Percentiles rank a stretch among this genome's conserved stretches.
Conservation (phyloP, 768 basidiomycete species). For the Lentinula sp. region DNA sequence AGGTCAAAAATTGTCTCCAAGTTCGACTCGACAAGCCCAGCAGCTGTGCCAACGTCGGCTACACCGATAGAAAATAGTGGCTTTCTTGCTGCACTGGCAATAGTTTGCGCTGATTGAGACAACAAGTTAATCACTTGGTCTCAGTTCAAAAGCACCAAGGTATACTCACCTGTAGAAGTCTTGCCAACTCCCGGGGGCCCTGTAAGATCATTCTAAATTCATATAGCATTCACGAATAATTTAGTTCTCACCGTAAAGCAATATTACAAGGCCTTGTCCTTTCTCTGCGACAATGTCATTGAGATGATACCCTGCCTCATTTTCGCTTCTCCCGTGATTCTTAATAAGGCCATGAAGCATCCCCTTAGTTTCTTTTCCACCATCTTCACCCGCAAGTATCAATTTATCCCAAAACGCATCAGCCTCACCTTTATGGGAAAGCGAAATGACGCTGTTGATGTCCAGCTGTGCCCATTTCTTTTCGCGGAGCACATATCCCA, state of each 20-base stretch:
- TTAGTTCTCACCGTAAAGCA: constrained; percentile 17
- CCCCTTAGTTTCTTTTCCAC: background rate
- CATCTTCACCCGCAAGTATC: background rate
- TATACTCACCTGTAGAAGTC: background rate
- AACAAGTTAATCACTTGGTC: constrained; percentile 6
- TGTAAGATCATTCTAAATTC: background rate
- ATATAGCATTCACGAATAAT: background rate
- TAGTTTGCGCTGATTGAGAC: constrained; percentile 17
- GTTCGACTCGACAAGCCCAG: constrained; percentile 15
- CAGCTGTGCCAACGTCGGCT: constrained; percentile 24
- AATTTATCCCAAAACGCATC: background rate
- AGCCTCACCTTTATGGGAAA: background rate
- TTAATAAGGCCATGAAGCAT: background rate
- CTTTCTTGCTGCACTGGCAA: constrained; percentile 19
- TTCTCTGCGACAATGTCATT: constrained; percentile 32
- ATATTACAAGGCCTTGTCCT: constrained; percentile 26
- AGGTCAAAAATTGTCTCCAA: constrained; percentile 19
- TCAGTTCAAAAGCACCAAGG: constrained; percentile 29
- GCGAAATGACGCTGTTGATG: background rate
- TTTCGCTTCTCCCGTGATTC: background rate
- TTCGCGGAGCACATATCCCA: background rate
- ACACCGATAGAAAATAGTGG: constrained; percentile 24
- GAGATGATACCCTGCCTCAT: constrained; percentile 4
- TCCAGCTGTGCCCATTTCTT: background rate
- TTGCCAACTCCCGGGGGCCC: background rate